Evolutionary conservation across 2,329 filamentous ascomycete species (phyloP).

Genomic region (Epichloe amarillans): DNA sequence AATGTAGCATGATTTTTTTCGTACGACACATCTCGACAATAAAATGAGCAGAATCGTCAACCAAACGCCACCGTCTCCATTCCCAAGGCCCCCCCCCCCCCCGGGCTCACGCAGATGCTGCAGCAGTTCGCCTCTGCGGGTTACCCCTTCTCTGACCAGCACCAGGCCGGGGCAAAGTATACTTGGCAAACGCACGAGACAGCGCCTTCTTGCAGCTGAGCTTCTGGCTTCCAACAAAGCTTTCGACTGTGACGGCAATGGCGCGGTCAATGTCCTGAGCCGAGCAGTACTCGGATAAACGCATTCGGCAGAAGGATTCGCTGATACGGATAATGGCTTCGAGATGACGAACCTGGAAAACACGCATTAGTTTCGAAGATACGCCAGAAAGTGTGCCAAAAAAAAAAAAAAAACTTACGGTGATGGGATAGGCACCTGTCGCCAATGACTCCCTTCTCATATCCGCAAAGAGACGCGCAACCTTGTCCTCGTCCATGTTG

Average conservation of each 20-base stretch:
- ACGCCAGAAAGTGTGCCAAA: neutral
- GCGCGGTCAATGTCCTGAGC: conserved; percentile 87
- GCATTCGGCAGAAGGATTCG: conserved; percentile 94
- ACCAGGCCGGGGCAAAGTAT: conserved; percentile 49
- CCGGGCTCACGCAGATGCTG: conserved; percentile 1
- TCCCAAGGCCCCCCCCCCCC: neutral
- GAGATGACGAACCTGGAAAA: conserved; percentile 71
- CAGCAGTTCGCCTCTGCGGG: conserved; percentile 1
- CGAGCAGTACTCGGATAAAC: conserved; percentile 89
- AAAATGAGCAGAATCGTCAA: neutral
- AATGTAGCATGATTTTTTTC: neutral
- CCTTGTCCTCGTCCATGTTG: conserved; percentile 95
- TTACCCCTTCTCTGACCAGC: conserved; percentile 12
- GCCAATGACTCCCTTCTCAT: conserved; percentile 89
- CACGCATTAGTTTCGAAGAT: conserved; percentile 1
- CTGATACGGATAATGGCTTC: conserved; percentile 95
- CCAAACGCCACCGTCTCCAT: neutral
- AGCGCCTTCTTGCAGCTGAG: conserved; percentile 95
- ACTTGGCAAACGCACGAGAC: conserved; percentile 90
- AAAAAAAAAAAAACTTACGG: conserved; percentile 45
- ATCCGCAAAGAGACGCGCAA: conserved; percentile 85
- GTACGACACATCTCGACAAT: neutral
- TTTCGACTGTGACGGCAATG: conserved; percentile 92
- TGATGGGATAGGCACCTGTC: conserved; percentile 94
- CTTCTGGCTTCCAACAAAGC: conserved; percentile 92